Base-by-base conservation (phyloP, 495 filamentous ascomycete species). In the Aspergillus steynii region DNA sequence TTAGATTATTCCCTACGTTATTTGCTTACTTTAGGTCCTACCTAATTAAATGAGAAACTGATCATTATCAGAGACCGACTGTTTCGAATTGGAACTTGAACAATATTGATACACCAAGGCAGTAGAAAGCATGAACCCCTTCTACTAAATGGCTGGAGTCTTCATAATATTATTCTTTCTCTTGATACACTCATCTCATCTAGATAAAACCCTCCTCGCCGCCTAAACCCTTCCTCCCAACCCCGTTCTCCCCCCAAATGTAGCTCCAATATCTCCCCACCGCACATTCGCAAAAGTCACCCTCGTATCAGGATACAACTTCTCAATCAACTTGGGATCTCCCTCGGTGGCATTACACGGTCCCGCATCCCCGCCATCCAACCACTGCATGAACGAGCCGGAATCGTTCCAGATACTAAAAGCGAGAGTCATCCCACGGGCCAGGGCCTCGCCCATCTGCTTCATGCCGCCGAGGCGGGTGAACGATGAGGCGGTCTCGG, bases 361-460 rank as follows among this genome's bases (percentile, higher is more conserved):
- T 3, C 87, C 86, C 25, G 82, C 74, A 61, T 60, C 71, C 6
- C 73, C 76, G 48, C 77, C 73, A 65, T 90, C 87, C 12, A 90
- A 70, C 86, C 86, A 90, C 48, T 77, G 77, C 87, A 89, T 89
- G 68, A 78, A 82, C 2, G 73, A 71, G n/a, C 77, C 73, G 15
- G 72, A 68, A 56, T 85, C 85, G 71, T 83, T 85, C 87, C 87
- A 90, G 58, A 90, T 80, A 61, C 78, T 82, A 64, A 90, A 81
- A 1, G 81, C 77, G n/a, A 90, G 68, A 1, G 88, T 85, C 87
- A 91, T 90, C 2, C 87, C 87, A 0, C 84, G 68, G 0, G 60
- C 72, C 34, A 91, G 60, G 0, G 74, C 72, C 9, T 63, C 61
- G 2, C 72, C 71, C 62, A 74, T 74, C 15, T 60, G 65, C 59